Conservation (phyloP, 2,329 filamentous ascomycete species). For the Colletotrichum theobromicola region DNA sequence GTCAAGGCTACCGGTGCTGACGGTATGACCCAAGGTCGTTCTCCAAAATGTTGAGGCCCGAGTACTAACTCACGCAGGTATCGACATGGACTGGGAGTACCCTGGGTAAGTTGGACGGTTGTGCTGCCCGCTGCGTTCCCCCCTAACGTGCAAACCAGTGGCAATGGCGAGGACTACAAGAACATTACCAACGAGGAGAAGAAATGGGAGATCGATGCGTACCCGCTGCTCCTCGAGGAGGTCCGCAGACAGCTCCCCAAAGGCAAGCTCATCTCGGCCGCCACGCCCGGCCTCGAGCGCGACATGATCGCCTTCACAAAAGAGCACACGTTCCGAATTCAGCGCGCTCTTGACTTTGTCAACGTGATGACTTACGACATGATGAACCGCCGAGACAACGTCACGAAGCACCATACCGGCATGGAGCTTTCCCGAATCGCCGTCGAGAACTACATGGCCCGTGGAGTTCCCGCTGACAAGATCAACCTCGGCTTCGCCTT, state of each 20-base stretch:
- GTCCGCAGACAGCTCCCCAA: conserved; percentile 62
- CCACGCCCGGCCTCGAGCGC: conserved; percentile 66
- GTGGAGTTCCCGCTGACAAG: conserved; percentile 55
- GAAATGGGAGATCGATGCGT: conserved; percentile 66
- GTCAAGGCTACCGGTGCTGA: conserved; percentile 68
- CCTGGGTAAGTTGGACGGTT: conserved; percentile 43
- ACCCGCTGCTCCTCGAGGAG: conserved; percentile 63
- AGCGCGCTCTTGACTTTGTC: conserved; percentile 65
- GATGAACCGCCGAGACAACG: conserved; percentile 70
- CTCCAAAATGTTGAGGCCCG: not conserved
- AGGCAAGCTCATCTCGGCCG: conserved; percentile 68
- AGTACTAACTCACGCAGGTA: not conserved
- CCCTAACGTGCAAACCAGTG: conserved; percentile 37
- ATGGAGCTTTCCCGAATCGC: conserved; percentile 58
- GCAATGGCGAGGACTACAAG: conserved; percentile 76
- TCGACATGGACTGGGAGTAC: conserved; percentile 71
- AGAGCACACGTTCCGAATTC: conserved; percentile 63
- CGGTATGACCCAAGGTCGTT: conserved; percentile 41
- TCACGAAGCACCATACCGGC: conserved; percentile 70
- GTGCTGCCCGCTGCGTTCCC: not conserved
- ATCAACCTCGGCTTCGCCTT: conserved; percentile 71
- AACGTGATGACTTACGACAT: conserved; percentile 75
- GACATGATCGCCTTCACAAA: conserved; percentile 73
- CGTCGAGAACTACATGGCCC: conserved; percentile 63
- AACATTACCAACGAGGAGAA: conserved; percentile 64